Evolutionary conservation across 176 grass and related monocot genomes (phyloP), one percentile per base, ranked within the genome.

Genomic region (Musa acuminata): DNA sequence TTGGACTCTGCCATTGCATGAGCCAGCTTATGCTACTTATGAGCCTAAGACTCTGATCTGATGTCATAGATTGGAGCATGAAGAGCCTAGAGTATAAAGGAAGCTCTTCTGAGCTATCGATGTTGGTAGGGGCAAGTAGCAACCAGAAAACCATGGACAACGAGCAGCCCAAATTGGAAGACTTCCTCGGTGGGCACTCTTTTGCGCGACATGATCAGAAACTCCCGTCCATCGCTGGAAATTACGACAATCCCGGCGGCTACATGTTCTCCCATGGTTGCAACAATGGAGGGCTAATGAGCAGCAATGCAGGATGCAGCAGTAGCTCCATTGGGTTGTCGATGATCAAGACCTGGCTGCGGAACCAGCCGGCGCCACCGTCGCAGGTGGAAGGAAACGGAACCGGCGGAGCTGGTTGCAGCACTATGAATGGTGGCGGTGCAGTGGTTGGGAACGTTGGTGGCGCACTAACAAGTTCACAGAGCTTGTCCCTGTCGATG

Each of bases 271-370:
- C 29, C 29, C 49, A 54, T 11, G n/a, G 20, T 48, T 64, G 27
- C 25, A 5, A 48, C 72, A 78, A 74, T 53, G 57, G 67, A 25
- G 85, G 78, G 52, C 13, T 51, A 20, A 71, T 67, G 27, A 58
- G 52, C 71, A 59, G 49, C 55, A 73, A 70, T 4, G 53, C 75
- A 14, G 55, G 43, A 2, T 69, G 73, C 13, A 52, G 50, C n/a
- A 52, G 63, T 73, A 73, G 58, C 74, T 78, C 82, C 22, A 89
- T 93, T 13, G 90, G 87, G 23, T 24, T 93, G 4, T 93, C 90
- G 19, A 93, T 90, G 91, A 94, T 94, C 80, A 90, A 94, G 80
- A 87, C 76, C 77, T 90, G 91, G 91, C 67, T 90, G 43, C 81
- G 91, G 60, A 87, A 72, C 75, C 91, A 87, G 51, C 83, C 91